Percentiles rank a stretch among this genome's conserved stretches.
Evolutionary conservation across 345 rosid species (phyloP).

Genomic region (Boechera retrofracta): DNA sequence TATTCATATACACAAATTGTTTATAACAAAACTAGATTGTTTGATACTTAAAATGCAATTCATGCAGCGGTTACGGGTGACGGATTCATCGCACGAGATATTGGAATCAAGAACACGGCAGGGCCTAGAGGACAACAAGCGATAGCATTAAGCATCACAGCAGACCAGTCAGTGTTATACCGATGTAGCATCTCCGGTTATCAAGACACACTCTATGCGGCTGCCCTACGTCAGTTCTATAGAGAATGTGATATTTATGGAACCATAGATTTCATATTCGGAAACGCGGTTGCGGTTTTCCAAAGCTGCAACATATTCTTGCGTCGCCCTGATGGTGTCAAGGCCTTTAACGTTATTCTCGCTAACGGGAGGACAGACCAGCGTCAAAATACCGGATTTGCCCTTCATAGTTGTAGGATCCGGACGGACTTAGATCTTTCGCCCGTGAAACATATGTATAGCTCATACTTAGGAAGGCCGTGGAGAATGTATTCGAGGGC

Average conservation of each 20-base stretch:
- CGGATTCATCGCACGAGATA: conserved; percentile 72
- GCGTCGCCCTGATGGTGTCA: conserved; percentile 47
- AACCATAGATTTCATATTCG: conserved; percentile 81
- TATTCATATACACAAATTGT: neutral
- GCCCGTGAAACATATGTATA: conserved; percentile 41
- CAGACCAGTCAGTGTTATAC: conserved; percentile 71
- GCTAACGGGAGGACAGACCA: conserved; percentile 73
- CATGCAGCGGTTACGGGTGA: conserved; percentile 72
- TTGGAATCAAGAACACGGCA: conserved; percentile 83
- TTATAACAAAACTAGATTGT: conserved; percentile 6
- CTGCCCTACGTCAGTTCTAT: conserved; percentile 76
- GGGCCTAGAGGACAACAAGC: conserved; percentile 77
- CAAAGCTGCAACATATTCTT: conserved; percentile 63
- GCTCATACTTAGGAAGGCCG: conserved; percentile 75
- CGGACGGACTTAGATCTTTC: conserved; percentile 46
- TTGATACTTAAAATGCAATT: neutral
- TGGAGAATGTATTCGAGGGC: conserved; percentile 79
- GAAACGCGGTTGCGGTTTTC: conserved; percentile 84
- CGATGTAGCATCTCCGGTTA: conserved; percentile 79
- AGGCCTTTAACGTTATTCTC: conserved; percentile 52
- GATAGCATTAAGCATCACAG: conserved; percentile 61
- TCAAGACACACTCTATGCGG: conserved; percentile 82
- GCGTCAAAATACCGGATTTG: conserved; percentile 78
- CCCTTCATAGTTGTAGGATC: conserved; percentile 63
- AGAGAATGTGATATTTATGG: conserved; percentile 80